Evolutionary conservation across 2,329 filamentous ascomycete species (phyloP), one percentile per base, ranked within the genome.

Genomic region (Aureobasidium lini): DNA sequence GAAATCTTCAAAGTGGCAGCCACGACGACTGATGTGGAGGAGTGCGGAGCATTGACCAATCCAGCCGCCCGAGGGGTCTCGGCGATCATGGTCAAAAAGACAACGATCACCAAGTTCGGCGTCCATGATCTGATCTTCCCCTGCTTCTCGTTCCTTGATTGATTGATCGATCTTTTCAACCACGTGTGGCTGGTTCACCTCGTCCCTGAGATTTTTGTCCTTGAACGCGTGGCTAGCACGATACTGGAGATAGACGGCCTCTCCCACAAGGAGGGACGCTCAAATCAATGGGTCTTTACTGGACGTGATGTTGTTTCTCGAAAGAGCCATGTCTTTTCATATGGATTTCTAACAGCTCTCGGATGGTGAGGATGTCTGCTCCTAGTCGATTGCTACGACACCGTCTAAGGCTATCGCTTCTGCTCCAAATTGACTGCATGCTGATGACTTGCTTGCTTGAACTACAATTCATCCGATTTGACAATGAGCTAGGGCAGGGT

Each of bases 191-290:
- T 75, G 71, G 67, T 76, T 76, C 64, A 78, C 74, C 15, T 70
- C 73, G 54, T 77, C 79, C 65, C 73, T 72, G 23, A 79, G 79
- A 62, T 75, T 72, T 72, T 64, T 73, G 75, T 56, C 72, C 77
- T 23, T 73, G 75, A 62, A 72, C 75, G 56, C 64, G 73, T 57
- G 77, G 76, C 61, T 64, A 73, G 63, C 4, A 75, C 56, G 74
- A 76, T 56, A 75, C 72, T 2, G 77, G 23, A 23, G 23, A 23
- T 3, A 23, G 23, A 23, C 23, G 23, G 23, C 4, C 23, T 23
- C 23, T 23, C 23, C 23, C 4, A 23, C 23, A 23, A 23, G 23
- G 23, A 23, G 23, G 23, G 23, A 23, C 23, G 23, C 23, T 23
- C 23, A 2, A 23, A 23, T 23, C 23, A 23, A 23, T 23, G 23